phyloP scores from a whole-genome alignment of 768 basidiomycete species.

The Rhodosporidiobolus odoratus region DNA sequence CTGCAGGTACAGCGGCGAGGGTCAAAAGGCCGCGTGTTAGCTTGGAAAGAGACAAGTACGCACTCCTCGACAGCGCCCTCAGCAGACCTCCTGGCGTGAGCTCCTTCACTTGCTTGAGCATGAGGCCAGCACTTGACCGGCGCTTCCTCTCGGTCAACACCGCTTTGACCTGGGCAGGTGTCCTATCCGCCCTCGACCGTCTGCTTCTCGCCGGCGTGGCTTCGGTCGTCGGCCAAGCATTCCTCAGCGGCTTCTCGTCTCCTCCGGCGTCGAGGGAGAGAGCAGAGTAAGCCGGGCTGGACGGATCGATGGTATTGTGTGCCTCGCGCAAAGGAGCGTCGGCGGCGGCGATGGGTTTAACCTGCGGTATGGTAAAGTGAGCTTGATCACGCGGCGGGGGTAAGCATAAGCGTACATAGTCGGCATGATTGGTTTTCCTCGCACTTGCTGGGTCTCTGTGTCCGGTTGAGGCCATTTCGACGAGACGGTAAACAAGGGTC shows the following conservation, averaged over 20 bases:
- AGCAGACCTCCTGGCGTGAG: slow-evolving; percentile 8
- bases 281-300: too few relatives aligned
- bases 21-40: too few relatives aligned
- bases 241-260: neutral
- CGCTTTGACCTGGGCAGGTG: neutral
- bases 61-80: slow-evolving; percentile 4
- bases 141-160: neutral
- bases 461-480: too few relatives aligned
- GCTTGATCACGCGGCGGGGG: too few relatives aligned
- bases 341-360: neutral
- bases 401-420: too few relatives aligned
- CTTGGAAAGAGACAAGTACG: neutral
- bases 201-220: slow-evolving; percentile 1
- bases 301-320: too few relatives aligned
- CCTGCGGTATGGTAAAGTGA: neutral
- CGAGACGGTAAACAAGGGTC: too few relatives aligned
- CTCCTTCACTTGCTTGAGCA: neutral
- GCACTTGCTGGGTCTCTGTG: too few relatives aligned
- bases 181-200: neutral
- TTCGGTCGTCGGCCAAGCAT: neutral
- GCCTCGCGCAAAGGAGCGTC: slow-evolving; percentile 4
- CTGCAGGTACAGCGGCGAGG: neutral
- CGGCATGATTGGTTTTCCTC: too few relatives aligned
- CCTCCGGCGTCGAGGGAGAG: neutral
- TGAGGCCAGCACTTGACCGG: neutral